Percentiles rank a stretch among this genome's conserved stretches.
Conservation (phyloP, 1,284 basidiomycete species). For the Malassezia psittaci region DNA sequence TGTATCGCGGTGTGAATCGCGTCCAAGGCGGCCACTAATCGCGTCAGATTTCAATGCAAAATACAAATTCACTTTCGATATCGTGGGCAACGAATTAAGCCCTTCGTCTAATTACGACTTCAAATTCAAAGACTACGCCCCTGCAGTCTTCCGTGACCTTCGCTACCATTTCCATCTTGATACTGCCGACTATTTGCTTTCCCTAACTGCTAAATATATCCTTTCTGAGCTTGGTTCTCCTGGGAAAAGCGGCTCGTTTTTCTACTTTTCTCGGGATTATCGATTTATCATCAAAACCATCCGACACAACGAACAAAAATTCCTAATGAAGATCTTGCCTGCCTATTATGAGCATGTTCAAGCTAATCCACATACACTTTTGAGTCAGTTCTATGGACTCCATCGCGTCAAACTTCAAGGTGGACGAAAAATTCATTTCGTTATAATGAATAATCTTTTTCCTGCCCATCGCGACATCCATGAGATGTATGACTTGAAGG, state of each 20-base stretch:
- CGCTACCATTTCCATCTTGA: conserved; percentile 91
- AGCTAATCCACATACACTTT: conserved; percentile 80
- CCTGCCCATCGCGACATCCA: conserved; percentile 94
- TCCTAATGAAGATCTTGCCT: conserved; percentile 71
- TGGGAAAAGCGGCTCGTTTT: conserved; percentile 95
- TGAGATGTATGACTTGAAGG: conserved; percentile 95
- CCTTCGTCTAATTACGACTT: conserved; percentile 92
- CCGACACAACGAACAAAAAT: conserved; percentile 85
- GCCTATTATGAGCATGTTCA: conserved; percentile 79
- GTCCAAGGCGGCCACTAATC: conserved; percentile 72
- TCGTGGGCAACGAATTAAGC: conserved; percentile 90
- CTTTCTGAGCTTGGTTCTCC: conserved; percentile 95
- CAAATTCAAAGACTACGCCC: conserved; percentile 99
- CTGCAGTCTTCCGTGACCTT: conserved; percentile 90
- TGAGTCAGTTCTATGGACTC: conserved; percentile 88
- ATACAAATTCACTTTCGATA: conserved; percentile 96
- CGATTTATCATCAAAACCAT: conserved; percentile 99
- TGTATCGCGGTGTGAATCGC: conserved; percentile 89
- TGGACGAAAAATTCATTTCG: conserved; percentile 93
- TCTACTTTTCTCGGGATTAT: conserved; percentile 97
- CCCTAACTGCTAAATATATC: conserved; percentile 93
- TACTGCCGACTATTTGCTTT: conserved; percentile 90
- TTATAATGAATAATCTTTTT: conserved; percentile 99
- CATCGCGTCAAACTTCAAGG: conserved; percentile 91
- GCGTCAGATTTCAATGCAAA: conserved; percentile 76